phyloP scores from a whole-genome alignment of 1,284 basidiomycete genomes.

The Pulchroboletus neoregius region DNA sequence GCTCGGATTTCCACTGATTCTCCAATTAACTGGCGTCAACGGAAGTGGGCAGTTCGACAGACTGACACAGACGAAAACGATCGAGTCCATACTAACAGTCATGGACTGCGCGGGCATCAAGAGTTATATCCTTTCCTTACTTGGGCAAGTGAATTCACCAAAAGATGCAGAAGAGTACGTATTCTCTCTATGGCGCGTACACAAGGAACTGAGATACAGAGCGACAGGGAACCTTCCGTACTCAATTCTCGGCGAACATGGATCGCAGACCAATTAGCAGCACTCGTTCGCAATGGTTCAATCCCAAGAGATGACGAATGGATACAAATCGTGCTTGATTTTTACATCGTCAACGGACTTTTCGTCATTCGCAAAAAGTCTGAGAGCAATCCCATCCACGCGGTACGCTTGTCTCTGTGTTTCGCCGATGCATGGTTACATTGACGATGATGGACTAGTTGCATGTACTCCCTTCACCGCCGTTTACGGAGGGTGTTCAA shows the following conservation, averaged over 20 bases:
- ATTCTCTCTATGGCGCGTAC: slow-evolving; percentile 2
- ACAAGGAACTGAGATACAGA: slow-evolving; percentile 15
- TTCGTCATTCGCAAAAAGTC: slow-evolving; percentile 75
- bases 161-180: slow-evolving; percentile 41
- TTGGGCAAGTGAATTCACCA: slow-evolving; percentile 57
- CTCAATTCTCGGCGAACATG: slow-evolving; percentile 64
- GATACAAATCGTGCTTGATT: slow-evolving; percentile 74
- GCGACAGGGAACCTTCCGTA: slow-evolving; percentile 44
- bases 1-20: slow-evolving; percentile 80
- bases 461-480: slow-evolving; percentile 58
- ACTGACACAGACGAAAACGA: slow-evolving; percentile 89
- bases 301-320: slow-evolving; percentile 82
- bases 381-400: slow-evolving; percentile 57
- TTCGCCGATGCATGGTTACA: neutral
- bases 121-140: slow-evolving; percentile 73
- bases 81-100: slow-evolving; percentile 79
- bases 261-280: slow-evolving; percentile 84
- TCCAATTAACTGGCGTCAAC: slow-evolving; percentile 83
- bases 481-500: slow-evolving; percentile 70
- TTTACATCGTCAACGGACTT: slow-evolving; percentile 80
- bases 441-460: slow-evolving; percentile 36
- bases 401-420: slow-evolving; percentile 44
- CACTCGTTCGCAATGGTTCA: slow-evolving; percentile 74
- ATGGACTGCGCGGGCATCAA: slow-evolving; percentile 77
- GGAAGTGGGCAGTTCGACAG: slow-evolving; percentile 89